Evolutionary conservation across 352 stramenopile species (phyloP), one percentile per base, ranked within the genome.

Genomic region (Phytophthora lateralis): DNA sequence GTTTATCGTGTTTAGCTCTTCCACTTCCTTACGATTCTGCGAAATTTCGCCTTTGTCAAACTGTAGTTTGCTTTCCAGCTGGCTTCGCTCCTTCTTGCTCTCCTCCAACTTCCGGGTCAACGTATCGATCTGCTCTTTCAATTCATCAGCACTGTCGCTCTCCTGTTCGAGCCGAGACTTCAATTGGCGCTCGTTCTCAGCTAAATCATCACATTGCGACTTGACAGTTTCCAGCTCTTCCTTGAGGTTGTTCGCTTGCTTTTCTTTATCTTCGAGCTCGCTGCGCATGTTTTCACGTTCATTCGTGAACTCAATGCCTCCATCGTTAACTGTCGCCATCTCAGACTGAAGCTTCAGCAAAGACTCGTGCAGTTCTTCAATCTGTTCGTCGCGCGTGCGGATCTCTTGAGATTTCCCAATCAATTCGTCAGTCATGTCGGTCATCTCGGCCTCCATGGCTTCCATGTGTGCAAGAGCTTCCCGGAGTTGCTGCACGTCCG

Each of bases 321-420:
- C 70, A 38, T 90, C 71, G 8, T 70, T 71, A 9, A 84, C 50
- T 3, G 61, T 73, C 2, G 69, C 70, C 57, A 82, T 75, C 37
- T 85, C 70, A 26, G 81, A 66, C 41, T 88, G 82, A 18, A 89
- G 51, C 9, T 68, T 63, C 30, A 73, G 47, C 1, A 82, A 48
- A 11, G 70, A 65, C 47, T 89, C 76, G 21, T 77, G 70, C 7
- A 91, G 45, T 14, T 58, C 55, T 63, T 89, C 71, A 44, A 93
- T 85, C 58, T 89, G 66, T n/a, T 85, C 61, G 21, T 91, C 80
- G 21, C 75, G 78, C 29, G 73, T 63, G 17, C 77, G 78, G 24
- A 93, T 86, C 34, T 88, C 80, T 48, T 91, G 79, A 17, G 80
- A 78, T 46, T 93, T 92, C 11, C 64, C 76, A 39, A 92, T 91